phyloP scores from a whole-genome alignment of 257 asterid genomes.

The Penstemon newberryi region DNA sequence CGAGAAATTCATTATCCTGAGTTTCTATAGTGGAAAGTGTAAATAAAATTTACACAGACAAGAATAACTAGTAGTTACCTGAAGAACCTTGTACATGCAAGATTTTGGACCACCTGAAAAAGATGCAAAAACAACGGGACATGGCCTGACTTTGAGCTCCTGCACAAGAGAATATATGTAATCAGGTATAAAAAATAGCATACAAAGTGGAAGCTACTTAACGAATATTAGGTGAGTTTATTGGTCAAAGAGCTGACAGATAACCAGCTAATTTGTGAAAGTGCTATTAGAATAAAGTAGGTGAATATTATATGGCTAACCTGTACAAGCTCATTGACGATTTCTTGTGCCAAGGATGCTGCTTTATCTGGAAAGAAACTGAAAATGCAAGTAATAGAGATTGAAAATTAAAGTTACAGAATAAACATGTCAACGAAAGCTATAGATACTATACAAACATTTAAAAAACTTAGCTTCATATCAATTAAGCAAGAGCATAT shows the following conservation, averaged over 20 bases:
- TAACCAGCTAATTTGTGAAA: conserved; percentile 4
- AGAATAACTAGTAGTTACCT: conserved; percentile 47
- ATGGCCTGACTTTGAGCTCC: conserved; percentile 85
- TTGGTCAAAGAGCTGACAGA: conserved; percentile 5
- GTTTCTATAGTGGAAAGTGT: conserved; percentile 8
- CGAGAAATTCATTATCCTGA: not conserved
- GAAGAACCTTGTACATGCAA: conserved; percentile 91
- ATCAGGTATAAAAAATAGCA: not conserved
- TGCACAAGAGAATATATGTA: conserved; percentile 31
- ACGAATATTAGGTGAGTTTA: not conserved
- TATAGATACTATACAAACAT: not conserved
- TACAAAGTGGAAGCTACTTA: not conserved
- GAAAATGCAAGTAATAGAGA: conserved; percentile 20
- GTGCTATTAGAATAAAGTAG: not conserved
- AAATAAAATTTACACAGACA: conserved; percentile 1
- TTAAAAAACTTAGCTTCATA: not conserved
- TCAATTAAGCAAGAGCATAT: not conserved
- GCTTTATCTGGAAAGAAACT: conserved; percentile 86
- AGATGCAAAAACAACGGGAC: conserved; percentile 92
- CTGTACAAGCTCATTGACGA: conserved; percentile 64
- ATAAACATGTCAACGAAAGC: not conserved
- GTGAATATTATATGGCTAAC: conserved; percentile 36
- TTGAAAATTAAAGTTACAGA: not conserved
- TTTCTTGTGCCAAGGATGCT: conserved; percentile 54
- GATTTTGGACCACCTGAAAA: conserved; percentile 97